Evolutionary conservation across 1,284 basidiomycete genomes (phyloP), one percentile per base, ranked within the genome.

Genomic region (Cerioporus squamosus): DNA sequence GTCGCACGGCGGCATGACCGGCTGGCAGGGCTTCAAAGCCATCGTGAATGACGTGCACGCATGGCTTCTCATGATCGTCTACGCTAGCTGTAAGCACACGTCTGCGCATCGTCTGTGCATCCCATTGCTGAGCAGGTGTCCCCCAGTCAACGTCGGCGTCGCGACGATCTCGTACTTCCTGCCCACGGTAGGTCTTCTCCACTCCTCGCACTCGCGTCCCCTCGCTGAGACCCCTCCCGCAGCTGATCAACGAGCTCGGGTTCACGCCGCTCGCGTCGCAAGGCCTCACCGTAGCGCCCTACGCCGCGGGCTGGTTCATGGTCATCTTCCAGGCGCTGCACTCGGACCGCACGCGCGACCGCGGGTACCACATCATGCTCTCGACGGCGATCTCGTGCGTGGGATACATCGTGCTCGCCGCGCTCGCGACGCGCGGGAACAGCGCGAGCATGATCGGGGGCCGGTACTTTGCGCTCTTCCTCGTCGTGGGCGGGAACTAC

Each of bases 101-200:
- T 36, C 33, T 36, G 5, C 33, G 12, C 33, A 2, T 36, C 10
- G 9, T 9, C 14, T 8, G 29, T 8, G 29, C 6, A 10, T 8
- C 29, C 6, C 29, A 29, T 10, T 29, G 51, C 33, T 36, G 33
- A 36, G 2, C 8, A 2, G 1, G 10, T 15, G 33, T 2, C 9
- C 12, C 40, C 18, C 51, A 84, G 82, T 83, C 69, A 84, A 84
- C 58, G 77, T 84, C 53, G 81, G 82, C 7, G 81, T 82, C 22
- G 81, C 82, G 5, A 84, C 82, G 1, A 71, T 83, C 18, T 79
- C 81, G 0, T 84, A 84, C 65, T 84, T 85, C 69, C 62, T 85
- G 38, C 82, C 83, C 15, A 83, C 81, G 17, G 82, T 81, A 61
- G 50, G 75, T 67, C 6, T 23, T 20, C 0, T 44, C 5, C 22